These are phyloP conservation scores for Fusarium brevicatenulatum DNA, from an alignment of 2,329 filamentous ascomycete species.

Conservation along the genomic window DNA sequence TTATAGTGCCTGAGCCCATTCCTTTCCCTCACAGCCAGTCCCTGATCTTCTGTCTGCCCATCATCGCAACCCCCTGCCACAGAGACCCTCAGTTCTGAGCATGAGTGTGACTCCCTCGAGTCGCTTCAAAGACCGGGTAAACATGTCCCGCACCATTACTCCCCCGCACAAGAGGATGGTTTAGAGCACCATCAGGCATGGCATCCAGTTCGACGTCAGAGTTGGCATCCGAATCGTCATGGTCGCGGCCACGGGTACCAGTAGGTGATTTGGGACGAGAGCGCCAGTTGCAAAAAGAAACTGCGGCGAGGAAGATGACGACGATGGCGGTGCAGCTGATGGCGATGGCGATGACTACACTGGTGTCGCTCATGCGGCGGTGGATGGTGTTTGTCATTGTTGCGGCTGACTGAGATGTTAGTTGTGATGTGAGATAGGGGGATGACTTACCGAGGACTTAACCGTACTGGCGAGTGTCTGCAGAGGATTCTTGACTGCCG, in stretches of 20 bases:
- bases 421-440: neutral
- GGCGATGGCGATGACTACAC: neutral
- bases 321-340: neutral
- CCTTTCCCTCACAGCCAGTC: neutral
- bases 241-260: neutral
- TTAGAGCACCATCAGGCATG: neutral
- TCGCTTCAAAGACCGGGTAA: neutral
- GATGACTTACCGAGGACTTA: neutral
- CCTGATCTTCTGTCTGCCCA: no score
- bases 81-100: neutral
- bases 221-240: neutral
- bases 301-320: neutral
- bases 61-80: no score
- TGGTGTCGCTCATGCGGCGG: neutral
- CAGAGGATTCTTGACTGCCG: neutral
- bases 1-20: neutral
- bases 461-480: no score
- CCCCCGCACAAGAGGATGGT: neutral
- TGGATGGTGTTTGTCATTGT: neutral
- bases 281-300: neutral
- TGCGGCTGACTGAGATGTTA: slow-evolving; percentile 1
- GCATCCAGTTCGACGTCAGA: neutral
- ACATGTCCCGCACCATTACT: neutral
- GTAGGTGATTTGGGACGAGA: neutral
- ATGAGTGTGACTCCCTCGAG: neutral